These are phyloP conservation scores for Nothopassalora personata DNA, from an alignment of 2,329 filamentous ascomycete genomes.

Conservation along the genomic window DNA sequence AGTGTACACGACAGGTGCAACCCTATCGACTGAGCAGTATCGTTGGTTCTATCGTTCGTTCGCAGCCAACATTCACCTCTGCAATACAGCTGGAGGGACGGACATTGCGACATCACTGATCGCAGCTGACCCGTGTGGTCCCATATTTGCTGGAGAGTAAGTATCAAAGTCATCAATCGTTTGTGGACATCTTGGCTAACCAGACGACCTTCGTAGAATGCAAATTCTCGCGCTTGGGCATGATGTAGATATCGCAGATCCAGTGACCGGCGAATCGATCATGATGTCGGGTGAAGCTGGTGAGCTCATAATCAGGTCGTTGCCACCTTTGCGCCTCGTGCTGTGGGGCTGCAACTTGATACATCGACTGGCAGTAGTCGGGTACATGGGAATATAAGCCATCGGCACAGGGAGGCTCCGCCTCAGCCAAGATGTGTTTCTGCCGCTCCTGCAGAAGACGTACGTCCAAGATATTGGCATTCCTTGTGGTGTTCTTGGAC, in stretches of 20 bases:
- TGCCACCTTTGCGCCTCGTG: background rate
- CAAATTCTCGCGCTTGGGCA: slow-evolving; percentile 43
- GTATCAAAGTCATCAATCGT: background rate
- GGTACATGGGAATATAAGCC: background rate
- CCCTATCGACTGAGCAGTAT: slow-evolving; percentile 40
- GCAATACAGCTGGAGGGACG: slow-evolving; percentile 44
- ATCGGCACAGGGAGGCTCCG: background rate
- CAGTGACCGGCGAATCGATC: slow-evolving; percentile 34
- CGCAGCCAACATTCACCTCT: slow-evolving; percentile 36
- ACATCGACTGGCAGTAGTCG: background rate
- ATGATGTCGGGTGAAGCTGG: slow-evolving; percentile 36
- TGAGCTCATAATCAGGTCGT: slow-evolving; percentile 40
- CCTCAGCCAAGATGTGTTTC: background rate
- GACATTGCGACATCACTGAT: slow-evolving; percentile 44
- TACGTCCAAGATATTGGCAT: background rate
- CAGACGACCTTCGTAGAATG: slow-evolving; percentile 6
- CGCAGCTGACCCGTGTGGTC: slow-evolving; percentile 40
- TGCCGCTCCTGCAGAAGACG: background rate
- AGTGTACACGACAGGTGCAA: slow-evolving; percentile 44
- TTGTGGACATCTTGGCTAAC: background rate
- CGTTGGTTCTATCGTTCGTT: slow-evolving; percentile 45
- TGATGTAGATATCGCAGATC: slow-evolving; percentile 44
- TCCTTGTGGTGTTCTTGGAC: background rate
- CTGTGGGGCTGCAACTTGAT: background rate
- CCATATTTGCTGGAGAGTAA: slow-evolving; percentile 40